A percentile compares a stretch with the other conserved stretches of the same genome.
These are phyloP conservation scores for Rhododendron kiyosumense DNA, from an alignment of 148 eudicot species.

Conservation along the genomic window DNA sequence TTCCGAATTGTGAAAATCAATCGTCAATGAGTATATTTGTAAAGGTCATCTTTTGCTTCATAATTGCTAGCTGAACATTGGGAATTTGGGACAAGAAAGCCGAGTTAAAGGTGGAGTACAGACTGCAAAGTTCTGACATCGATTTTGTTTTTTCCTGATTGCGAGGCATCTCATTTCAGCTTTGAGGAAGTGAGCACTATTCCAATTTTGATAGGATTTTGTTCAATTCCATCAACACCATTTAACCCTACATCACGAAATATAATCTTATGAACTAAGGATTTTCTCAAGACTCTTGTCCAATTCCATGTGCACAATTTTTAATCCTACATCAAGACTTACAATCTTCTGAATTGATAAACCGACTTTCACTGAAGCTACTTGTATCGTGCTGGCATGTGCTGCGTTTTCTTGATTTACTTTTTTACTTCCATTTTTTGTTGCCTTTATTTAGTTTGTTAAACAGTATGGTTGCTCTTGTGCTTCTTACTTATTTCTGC, in stretches of 20 bases:
- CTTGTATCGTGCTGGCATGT: not conserved
- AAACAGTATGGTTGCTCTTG: slow-evolving; percentile 1
- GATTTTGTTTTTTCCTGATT: not conserved
- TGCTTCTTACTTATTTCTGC: not conserved
- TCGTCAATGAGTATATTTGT: not conserved
- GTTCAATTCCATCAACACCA: not conserved
- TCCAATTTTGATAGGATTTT: not conserved
- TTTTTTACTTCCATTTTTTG: not conserved
- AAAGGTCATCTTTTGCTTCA: not conserved
- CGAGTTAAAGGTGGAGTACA: not conserved
- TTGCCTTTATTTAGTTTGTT: not conserved
- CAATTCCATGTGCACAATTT: not conserved
- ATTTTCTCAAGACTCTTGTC: not conserved
- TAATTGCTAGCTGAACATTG: not conserved
- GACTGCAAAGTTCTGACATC: not conserved
- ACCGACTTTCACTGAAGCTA: not conserved
- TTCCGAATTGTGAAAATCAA: not conserved
- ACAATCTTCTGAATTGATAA: not conserved
- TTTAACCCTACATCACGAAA: not conserved
- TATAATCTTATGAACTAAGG: not conserved
- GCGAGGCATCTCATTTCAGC: not conserved
- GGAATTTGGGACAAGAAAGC: not conserved
- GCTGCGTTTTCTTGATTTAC: not conserved
- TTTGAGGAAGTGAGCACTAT: not conserved
- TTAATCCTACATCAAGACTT: not conserved